Percentiles rank a stretch among this genome's conserved stretches.
These are phyloP conservation scores for Clohesyomyces aquaticus DNA, from an alignment of 495 filamentous ascomycete genomes.

Conservation along the genomic window DNA sequence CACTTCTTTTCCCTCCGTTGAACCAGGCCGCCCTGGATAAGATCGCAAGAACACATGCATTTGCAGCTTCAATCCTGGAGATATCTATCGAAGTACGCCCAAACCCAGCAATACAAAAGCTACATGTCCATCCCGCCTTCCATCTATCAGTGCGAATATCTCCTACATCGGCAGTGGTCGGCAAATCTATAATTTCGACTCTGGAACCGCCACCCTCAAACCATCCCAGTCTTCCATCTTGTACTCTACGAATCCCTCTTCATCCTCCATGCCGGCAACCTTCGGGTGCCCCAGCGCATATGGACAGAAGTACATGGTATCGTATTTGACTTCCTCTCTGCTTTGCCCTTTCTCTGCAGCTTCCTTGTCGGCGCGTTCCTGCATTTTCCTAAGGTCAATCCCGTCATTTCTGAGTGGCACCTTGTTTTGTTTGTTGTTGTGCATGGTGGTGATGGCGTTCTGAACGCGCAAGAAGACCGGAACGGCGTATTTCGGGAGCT, in stretches of 20 bases:
- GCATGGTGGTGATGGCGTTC: slow-evolving; percentile 62
- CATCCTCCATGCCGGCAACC: slow-evolving; percentile 49
- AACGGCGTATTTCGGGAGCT: slow-evolving; percentile 75
- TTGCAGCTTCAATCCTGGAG: background rate
- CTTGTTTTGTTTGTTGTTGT: slow-evolving; percentile 88
- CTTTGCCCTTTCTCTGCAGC: slow-evolving; percentile 25
- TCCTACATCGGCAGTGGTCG: too few relatives aligned
- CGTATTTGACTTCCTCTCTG: slow-evolving; percentile 30
- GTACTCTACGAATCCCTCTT: slow-evolving; percentile 61
- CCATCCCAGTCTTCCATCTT: slow-evolving; percentile 60
- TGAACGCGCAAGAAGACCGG: slow-evolving; percentile 74
- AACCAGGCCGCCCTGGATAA: background rate
- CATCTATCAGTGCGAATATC: background rate
- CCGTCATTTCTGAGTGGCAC: slow-evolving; percentile 72
- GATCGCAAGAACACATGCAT: background rate
- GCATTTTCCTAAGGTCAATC: slow-evolving; percentile 57
- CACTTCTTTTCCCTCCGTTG: background rate
- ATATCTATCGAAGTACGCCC: background rate
- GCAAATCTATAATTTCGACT: slow-evolving; percentile 19
- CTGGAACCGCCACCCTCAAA: slow-evolving; percentile 45
- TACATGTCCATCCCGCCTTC: too few relatives aligned
- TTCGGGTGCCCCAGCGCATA: slow-evolving; percentile 45
- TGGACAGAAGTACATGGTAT: slow-evolving; percentile 34
- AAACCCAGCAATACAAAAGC: too few relatives aligned
- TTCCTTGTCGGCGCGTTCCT: slow-evolving; percentile 32